Percentiles rank a stretch among this genome's conserved stretches.
Conservation (phyloP, 1,284 basidiomycete genomes). For the Anthracocystis panici-leucophaei region DNA sequence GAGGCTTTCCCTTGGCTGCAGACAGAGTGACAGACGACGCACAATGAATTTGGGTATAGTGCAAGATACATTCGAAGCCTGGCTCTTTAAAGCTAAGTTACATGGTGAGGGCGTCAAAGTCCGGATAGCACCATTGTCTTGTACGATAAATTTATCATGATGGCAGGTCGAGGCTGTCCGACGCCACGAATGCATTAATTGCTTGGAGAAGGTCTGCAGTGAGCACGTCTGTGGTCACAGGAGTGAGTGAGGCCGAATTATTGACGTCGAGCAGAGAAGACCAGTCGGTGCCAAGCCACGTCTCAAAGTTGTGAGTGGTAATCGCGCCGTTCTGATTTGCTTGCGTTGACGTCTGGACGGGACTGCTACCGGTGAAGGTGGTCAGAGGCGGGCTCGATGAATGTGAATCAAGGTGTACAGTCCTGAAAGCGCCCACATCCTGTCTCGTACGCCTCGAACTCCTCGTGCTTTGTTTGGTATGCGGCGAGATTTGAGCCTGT, state of each 20-base stretch:
- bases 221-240: conserved; percentile 4
- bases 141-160: neutral
- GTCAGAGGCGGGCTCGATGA: neutral
- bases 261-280: conserved; percentile 3
- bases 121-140: neutral
- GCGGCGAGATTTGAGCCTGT: conserved; percentile 1
- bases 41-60: neutral
- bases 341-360: neutral
- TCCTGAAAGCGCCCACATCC: neutral
- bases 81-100: too few species aligned
- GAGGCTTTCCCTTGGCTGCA: conserved; percentile 6
- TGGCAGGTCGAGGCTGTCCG: neutral
- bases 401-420: neutral
- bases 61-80: too few species aligned
- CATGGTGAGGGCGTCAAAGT: too few species aligned
- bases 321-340: neutral
- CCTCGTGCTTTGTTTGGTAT: neutral
- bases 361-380: neutral
- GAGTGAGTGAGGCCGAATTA: neutral
- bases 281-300: conserved; percentile 5
- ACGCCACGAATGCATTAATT: conserved; percentile 6
- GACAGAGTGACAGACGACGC: neutral
- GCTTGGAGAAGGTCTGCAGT: conserved; percentile 7
- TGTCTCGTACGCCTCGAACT: neutral
- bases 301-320: neutral